Conservation (phyloP, 306 rosid species). For the Benincasa hispida region DNA sequence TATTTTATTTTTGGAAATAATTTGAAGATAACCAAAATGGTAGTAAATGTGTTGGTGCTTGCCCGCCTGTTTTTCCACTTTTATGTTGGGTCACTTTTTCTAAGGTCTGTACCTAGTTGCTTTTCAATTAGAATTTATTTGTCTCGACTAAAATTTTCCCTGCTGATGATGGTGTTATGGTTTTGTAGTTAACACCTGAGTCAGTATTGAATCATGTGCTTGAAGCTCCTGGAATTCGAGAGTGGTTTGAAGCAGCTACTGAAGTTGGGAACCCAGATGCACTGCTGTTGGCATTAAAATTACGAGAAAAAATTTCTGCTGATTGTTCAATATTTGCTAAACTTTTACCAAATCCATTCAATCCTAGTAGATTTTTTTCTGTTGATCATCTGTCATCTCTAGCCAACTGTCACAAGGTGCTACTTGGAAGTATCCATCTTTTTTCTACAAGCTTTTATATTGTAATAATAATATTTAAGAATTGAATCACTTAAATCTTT, state of each 20-base stretch:
- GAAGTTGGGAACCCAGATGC: slow-evolving; percentile 91
- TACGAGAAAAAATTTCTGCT: slow-evolving; percentile 31
- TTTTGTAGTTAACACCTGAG: slow-evolving; percentile 55
- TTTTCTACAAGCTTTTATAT: background rate
- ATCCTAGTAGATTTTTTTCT: slow-evolving; percentile 48
- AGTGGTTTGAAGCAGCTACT: slow-evolving; percentile 77
- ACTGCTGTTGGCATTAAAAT: slow-evolving; percentile 61
- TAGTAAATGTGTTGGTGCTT: background rate
- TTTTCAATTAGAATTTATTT: background rate
- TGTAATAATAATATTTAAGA: background rate
- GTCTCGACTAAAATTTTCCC: background rate
- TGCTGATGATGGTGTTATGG: background rate
- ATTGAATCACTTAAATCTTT: background rate
- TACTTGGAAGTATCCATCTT: background rate
- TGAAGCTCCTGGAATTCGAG: slow-evolving; percentile 62
- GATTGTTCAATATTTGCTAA: slow-evolving; percentile 42
- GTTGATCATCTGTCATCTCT: slow-evolving; percentile 51
- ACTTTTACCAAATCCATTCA: slow-evolving; percentile 63
- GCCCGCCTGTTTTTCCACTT: background rate
- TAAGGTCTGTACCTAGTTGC: background rate
- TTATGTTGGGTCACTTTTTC: background rate
- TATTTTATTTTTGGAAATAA: background rate
- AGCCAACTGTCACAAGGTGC: slow-evolving; percentile 75
- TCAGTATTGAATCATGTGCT: slow-evolving; percentile 42
- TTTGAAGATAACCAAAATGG: background rate